Conservation (phyloP, 306 rosid species). For the Boehmeria nivea region DNA sequence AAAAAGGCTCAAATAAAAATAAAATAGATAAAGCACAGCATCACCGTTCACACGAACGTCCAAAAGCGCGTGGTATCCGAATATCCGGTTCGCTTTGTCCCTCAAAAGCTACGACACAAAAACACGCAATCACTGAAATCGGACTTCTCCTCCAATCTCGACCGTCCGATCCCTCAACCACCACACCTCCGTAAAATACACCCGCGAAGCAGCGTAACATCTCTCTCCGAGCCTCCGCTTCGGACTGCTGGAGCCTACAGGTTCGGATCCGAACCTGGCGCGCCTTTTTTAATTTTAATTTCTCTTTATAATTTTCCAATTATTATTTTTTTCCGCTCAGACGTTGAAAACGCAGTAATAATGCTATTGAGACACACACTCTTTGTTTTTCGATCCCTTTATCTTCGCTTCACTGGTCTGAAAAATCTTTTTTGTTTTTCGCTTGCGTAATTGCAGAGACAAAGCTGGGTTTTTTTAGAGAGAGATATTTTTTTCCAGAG, state of each 20-base stretch:
- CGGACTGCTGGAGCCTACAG: not conserved
- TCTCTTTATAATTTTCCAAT: not conserved
- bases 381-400: slow-evolving; percentile 29
- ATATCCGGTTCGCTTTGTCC: slow-evolving; percentile 23
- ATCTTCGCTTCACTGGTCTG: no score
- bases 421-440: no score
- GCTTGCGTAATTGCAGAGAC: no score
- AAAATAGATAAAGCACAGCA: no score
- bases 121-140: no score
- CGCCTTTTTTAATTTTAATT: slow-evolving; percentile 8
- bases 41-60: slow-evolving; percentile 19
- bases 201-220: not conserved
- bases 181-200: not conserved
- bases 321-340: not conserved
- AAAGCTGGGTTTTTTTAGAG: no score
- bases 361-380: not conserved
- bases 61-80: slow-evolving; percentile 24
- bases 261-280: slow-evolving; percentile 3
- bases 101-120: slow-evolving; percentile 1
- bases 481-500: no score
- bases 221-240: not conserved
- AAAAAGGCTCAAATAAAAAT: no score
- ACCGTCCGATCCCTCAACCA: slow-evolving; percentile 8
- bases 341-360: slow-evolving; percentile 15
- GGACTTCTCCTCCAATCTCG: not conserved